Conservation (phyloP, 352 stramenopile species). For the Phytophthora boehmeriae region DNA sequence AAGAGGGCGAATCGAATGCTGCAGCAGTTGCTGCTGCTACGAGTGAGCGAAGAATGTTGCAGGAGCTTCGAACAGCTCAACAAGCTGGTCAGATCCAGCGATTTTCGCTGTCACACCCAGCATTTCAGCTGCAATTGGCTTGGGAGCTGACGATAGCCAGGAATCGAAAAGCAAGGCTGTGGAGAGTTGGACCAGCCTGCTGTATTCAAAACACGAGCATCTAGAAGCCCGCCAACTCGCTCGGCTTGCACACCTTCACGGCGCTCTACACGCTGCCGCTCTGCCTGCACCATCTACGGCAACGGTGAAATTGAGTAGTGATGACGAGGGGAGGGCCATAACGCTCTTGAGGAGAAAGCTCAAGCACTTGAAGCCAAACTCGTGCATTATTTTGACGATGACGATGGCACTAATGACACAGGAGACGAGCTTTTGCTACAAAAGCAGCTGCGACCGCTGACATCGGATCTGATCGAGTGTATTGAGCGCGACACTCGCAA, state of each 20-base stretch:
- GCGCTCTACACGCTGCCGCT: conserved; percentile 48
- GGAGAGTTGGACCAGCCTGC: conserved; percentile 38
- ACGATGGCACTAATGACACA: conserved; percentile 16
- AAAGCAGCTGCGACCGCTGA: conserved; percentile 56
- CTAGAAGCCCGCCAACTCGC: conserved; percentile 67
- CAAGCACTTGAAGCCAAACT: conserved; percentile 53
- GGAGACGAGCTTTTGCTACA: conserved; percentile 36
- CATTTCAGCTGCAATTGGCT: conserved; percentile 58
- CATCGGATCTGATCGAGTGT: conserved; percentile 44
- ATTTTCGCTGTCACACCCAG: conserved; percentile 53
- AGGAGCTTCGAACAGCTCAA: conserved; percentile 56
- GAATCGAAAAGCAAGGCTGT: conserved; percentile 19
- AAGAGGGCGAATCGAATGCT: conserved; percentile 22
- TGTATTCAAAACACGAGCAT: conserved; percentile 64
- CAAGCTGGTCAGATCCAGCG: conserved; percentile 61
- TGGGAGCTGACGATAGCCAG: conserved; percentile 24
- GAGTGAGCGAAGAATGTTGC: conserved; percentile 52
- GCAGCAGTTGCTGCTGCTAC: conserved; percentile 32
- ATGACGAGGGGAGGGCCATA: conserved; percentile 24
- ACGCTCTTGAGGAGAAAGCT: conserved; percentile 36
- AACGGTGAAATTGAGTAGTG: conserved; percentile 3
- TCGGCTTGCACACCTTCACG: conserved; percentile 63
- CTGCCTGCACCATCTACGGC: conserved; percentile 24
- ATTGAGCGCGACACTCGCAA: conserved; percentile 62
- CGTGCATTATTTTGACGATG: conserved; percentile 70